Percentiles rank a stretch among this genome's conserved stretches.
These are phyloP conservation scores for Thozetella sp. DNA, from an alignment of 495 filamentous ascomycete species.

Conservation along the genomic window DNA sequence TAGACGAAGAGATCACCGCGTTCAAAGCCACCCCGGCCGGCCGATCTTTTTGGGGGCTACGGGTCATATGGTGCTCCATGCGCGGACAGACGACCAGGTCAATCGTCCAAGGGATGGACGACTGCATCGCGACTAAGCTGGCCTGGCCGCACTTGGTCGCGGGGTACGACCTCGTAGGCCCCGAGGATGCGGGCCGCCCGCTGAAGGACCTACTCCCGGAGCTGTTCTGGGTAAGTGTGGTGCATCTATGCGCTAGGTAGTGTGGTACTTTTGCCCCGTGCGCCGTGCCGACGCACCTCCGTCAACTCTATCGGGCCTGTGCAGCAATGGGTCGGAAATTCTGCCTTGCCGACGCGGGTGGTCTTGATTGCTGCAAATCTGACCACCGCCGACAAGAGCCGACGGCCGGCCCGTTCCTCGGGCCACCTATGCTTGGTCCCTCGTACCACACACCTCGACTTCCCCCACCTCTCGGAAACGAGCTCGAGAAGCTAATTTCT, in stretches of 20 bases:
- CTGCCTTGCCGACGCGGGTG: background rate
- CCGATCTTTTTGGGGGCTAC: conserved; percentile 76
- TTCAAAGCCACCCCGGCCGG: conserved; percentile 73
- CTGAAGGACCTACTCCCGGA: conserved; percentile 78
- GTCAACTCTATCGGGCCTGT: too few species aligned
- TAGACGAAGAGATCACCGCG: conserved; percentile 76
- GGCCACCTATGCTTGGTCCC: background rate
- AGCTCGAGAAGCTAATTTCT: background rate
- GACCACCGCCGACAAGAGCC: background rate
- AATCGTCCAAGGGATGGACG: conserved; percentile 78
- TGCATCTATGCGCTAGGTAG: too few species aligned
- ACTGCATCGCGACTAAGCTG: conserved; percentile 79
- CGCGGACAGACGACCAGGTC: conserved; percentile 61
- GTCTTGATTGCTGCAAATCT: background rate
- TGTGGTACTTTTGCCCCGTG: too few species aligned
- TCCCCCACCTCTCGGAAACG: background rate
- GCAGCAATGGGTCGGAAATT: background rate
- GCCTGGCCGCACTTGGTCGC: conserved; percentile 78
- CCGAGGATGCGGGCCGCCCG: conserved; percentile 77
- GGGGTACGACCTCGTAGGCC: conserved; percentile 87
- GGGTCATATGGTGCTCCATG: conserved; percentile 85
- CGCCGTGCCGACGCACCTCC: too few species aligned
- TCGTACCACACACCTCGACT: background rate
- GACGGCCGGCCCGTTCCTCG: background rate
- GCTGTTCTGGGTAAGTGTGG: conserved; percentile 63